Evolutionary conservation across 1,284 basidiomycete genomes (phyloP).

Genomic region (Melampsora americana): DNA sequence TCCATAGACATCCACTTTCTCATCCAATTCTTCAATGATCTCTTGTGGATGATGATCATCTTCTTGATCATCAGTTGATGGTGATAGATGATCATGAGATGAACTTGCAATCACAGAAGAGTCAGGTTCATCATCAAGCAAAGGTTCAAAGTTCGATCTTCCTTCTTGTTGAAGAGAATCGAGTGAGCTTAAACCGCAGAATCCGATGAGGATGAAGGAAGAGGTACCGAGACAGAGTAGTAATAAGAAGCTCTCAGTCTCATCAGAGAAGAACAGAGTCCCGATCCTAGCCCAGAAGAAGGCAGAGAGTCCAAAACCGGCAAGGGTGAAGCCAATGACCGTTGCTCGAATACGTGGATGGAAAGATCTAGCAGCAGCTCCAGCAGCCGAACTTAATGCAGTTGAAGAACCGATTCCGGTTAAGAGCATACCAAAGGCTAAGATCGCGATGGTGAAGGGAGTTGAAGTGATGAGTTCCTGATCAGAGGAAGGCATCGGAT

Average conservation of each 20-base stretch:
- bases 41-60: neutral
- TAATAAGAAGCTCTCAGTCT: slow-evolving; percentile 14
- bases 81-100: neutral
- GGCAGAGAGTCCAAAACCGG: slow-evolving; percentile 35
- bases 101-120: neutral
- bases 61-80: neutral
- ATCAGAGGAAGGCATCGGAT: neutral
- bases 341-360: slow-evolving; percentile 20
- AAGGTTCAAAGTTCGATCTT: neutral
- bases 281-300: slow-evolving; percentile 39
- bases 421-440: slow-evolving; percentile 18
- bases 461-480: neutral
- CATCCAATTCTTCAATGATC: neutral
- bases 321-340: slow-evolving; percentile 17
- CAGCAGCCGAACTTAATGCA: slow-evolving; percentile 26
- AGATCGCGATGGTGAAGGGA: neutral
- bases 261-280: neutral
- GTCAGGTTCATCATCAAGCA: neutral
- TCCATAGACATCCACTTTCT: slow-evolving; percentile 7
- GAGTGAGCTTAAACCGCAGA: neutral
- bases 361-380: slow-evolving; percentile 19
- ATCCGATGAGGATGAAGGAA: slow-evolving; percentile 15
- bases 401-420: slow-evolving; percentile 40
- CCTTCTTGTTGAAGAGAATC: neutral
- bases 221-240: slow-evolving; percentile 22